Base-by-base conservation (phyloP, 768 basidiomycete species). In the Russula vinacea region DNA sequence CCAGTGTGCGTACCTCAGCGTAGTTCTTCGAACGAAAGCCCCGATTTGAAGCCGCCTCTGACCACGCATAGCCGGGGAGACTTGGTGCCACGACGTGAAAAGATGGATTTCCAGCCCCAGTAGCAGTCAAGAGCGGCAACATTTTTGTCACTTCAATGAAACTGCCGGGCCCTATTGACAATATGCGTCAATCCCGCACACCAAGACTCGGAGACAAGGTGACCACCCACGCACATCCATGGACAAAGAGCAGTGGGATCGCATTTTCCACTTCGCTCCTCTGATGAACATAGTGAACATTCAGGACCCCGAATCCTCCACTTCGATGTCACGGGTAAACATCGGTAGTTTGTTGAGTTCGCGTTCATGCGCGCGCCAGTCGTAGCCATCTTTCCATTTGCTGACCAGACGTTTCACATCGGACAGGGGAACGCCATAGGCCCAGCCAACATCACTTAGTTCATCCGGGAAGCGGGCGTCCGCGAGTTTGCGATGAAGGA, bases 41-140 rank as follows among this genome's bases (percentile, higher is more conserved):
- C 39, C 67, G 70, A 37, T 73, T 68, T n/a, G 57, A 66, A 14
- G 83, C 80, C 0, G 79, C 83, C 49, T 84, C 79, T 0, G 86
- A 86, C 72, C 86, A 87, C 0, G 84, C 86, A 71, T 74, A 88
- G 0, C 84, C 84, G 10, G 85, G 87, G 17, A 87, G 68, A 67
- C 85, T 82, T 40, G 80, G 66, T 0, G 81, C 82, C 0, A 88
- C 83, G 24, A 88, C 83, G 66, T 87, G 84, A 70, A 88, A 88
- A 56, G 78, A 82, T 1, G 85, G 85, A 5, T 81, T 76, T 0
- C 77, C 73, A 2, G 74, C 60, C 1, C 78, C 76, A 0, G 73
- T 71, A 24, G 76, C 71, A 0, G 79, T 76, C 64, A 89, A 73
- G 16, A 85, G 69, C 3, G 84, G 82, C 0, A 88, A 72, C 5